Evolutionary conservation across 2,329 filamentous ascomycete species (phyloP), one percentile per base, ranked within the genome.

Genomic region (Claviceps sorghi): DNA sequence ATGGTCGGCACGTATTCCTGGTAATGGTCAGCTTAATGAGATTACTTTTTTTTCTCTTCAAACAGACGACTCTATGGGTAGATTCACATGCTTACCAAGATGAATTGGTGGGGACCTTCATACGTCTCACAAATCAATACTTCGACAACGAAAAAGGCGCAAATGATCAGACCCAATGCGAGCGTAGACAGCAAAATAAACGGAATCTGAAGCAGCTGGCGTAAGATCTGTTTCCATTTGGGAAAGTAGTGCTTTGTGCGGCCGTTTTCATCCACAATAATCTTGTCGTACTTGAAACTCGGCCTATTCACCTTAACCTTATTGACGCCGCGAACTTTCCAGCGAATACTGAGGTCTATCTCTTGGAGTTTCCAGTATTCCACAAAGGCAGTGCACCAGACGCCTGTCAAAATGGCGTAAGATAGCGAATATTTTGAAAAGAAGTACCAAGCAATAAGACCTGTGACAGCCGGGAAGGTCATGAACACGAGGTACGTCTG

Each of bases 301-400:
- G 75, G 73, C 9, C 84, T 74, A 57, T 81, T 83, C 43, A 76
- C 72, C 58, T 88, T 83, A 52, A 88, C 78, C 36, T 70, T 72
- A 5, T 79, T 80, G 4, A 89, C 82, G 9, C 82, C 82, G 51
- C 78, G 78, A 8, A 88, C 84, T 21, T 78, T 76, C 86, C 86
- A 90, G 46, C 84, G 77, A 21, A 88, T 75, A 49, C 78, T 77
- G 1, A 90, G 72, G 57, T 90, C 85, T 3, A 76, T 69, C 62
- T 90, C 83, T 55, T 83, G 80, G 47, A 87, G 78, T 66, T 86
- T 88, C 86, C 86, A 90, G 64, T 82, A 88, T 61, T 90, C 86
- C 13, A 88, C 76, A 57, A 89, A 89, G 3, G 86, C 72, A 8
- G 83, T 79, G 58, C 82, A 83, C 79, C 84, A 88, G 7, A 88